Evolutionary conservation across 2,329 filamentous ascomycete species (phyloP).

Genomic region (Sphaerulina vaccinii): DNA sequence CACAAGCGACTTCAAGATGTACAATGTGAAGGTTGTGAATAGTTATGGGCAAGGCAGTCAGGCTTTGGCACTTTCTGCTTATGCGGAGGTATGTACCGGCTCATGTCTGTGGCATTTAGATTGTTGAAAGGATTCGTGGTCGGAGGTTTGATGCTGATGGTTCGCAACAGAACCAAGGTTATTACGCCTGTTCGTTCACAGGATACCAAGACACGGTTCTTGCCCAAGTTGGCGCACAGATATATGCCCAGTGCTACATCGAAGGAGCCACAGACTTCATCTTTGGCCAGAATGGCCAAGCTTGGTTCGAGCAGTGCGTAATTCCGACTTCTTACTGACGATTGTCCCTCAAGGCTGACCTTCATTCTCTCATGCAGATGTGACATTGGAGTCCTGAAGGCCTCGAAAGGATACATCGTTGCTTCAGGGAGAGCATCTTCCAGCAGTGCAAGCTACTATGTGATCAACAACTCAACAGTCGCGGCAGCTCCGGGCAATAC

Average conservation of each 20-base stretch:
- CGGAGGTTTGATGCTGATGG: too few species aligned
- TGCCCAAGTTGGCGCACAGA: conserved; percentile 51
- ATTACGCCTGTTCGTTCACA: conserved; percentile 56
- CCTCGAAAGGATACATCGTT: conserved; percentile 47
- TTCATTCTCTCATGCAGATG: too few species aligned
- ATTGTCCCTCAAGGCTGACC: too few species aligned
- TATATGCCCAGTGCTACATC: conserved; percentile 58
- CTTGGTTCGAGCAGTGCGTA: conserved; percentile 56
- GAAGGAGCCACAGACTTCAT: conserved; percentile 61
- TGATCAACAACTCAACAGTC: conserved; percentile 56
- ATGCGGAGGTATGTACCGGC: conserved; percentile 37
- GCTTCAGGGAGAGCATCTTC: conserved; percentile 43
- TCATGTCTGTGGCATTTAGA: neutral
- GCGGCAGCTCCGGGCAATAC: conserved; percentile 42
- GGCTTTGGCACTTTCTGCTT: conserved; percentile 55
- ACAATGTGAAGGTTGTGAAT: conserved; percentile 62
- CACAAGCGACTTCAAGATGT: conserved; percentile 56
- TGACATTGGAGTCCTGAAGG: conserved; percentile 49
- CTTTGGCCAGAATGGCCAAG: conserved; percentile 54
- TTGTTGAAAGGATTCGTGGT: neutral
- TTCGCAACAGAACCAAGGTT: conserved; percentile 48
- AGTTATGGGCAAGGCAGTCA: conserved; percentile 50
- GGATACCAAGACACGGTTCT: conserved; percentile 59
- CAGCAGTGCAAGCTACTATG: conserved; percentile 52
- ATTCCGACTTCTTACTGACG: too few species aligned